Percentiles rank a stretch among this genome's conserved stretches.
Evolutionary conservation across 2,329 filamentous ascomycete genomes (phyloP).

Genomic region (Whalleya microplaca): DNA sequence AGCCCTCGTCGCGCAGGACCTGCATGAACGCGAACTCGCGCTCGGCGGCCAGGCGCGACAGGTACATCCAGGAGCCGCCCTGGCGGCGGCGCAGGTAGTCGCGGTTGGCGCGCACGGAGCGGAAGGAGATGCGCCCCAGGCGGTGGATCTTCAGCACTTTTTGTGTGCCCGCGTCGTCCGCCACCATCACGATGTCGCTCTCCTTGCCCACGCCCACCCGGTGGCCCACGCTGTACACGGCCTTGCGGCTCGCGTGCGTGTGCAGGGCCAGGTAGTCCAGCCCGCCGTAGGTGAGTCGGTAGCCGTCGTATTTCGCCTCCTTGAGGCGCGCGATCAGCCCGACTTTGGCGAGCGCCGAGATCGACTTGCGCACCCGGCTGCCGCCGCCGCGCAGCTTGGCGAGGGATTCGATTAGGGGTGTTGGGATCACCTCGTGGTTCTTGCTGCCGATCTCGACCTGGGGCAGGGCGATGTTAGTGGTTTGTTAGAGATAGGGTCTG

Average conservation of each 20-base stretch:
- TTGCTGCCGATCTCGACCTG: slow-evolving; percentile 92
- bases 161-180: slow-evolving; percentile 76
- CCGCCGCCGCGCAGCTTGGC: slow-evolving; percentile 78
- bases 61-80: slow-evolving; percentile 96
- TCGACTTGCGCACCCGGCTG: slow-evolving; percentile 80
- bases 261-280: slow-evolving; percentile 97
- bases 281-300: slow-evolving; percentile 93
- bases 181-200: slow-evolving; percentile 94
- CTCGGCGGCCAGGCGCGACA: slow-evolving; percentile 87
- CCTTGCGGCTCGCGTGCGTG: slow-evolving; percentile 77
- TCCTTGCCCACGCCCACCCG: slow-evolving; percentile 97
- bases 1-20: slow-evolving; percentile 79
- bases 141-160: slow-evolving; percentile 94
- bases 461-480: slow-evolving; percentile 34
- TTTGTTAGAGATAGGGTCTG: slow-evolving; percentile 29
- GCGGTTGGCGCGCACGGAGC: slow-evolving; percentile 92
- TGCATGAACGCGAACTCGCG: slow-evolving; percentile 97
- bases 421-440: slow-evolving; percentile 97
- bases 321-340: slow-evolving; percentile 91
- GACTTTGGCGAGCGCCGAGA: slow-evolving; percentile 88
- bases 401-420: slow-evolving; percentile 81
- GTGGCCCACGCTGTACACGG: slow-evolving; percentile 89
- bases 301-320: slow-evolving; percentile 96
- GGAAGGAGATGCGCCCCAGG: slow-evolving; percentile 93
- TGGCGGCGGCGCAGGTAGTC: slow-evolving; percentile 77